phyloP scores from a whole-genome alignment of 495 filamentous ascomycete species.

The Lophiostoma macrostomum region DNA sequence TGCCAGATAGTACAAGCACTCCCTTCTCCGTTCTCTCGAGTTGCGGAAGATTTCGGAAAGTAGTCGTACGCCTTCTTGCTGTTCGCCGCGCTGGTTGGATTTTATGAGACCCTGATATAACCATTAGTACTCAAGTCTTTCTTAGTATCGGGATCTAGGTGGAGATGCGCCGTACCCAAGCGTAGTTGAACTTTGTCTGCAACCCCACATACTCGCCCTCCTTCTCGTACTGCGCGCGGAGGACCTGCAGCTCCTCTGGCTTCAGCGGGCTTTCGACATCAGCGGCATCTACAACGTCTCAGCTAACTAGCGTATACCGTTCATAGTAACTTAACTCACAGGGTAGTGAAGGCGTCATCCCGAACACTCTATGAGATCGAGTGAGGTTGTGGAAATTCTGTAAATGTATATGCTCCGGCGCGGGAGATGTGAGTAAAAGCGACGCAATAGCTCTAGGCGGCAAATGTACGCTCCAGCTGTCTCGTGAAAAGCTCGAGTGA shows the following conservation, averaged over 20 bases:
- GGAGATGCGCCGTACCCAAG: constrained; percentile 66
- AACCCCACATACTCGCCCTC: constrained; percentile 94
- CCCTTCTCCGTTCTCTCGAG: constrained; percentile 83
- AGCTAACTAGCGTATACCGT: constrained; percentile 32
- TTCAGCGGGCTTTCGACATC: constrained; percentile 95
- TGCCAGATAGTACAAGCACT: constrained; percentile 97
- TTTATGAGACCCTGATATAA: constrained; percentile 83
- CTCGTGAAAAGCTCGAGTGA: constrained; percentile 15
- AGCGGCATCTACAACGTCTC: constrained; percentile 68
- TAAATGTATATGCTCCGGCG: not conserved
- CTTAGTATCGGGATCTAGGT: not conserved
- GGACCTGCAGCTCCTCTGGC: constrained; percentile 81
- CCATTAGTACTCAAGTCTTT: not conserved
- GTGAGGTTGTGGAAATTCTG: not conserved
- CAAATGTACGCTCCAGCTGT: constrained; percentile 6
- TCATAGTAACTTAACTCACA: constrained; percentile 26
- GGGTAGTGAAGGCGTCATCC: constrained; percentile 35
- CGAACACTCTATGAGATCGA: no score
- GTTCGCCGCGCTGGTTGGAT: constrained; percentile 74
- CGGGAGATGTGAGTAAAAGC: not conserved
- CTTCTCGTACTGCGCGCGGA: constrained; percentile 90
- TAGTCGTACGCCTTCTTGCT: constrained; percentile 91
- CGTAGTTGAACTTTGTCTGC: constrained; percentile 99
- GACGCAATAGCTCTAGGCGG: constrained; percentile 2
- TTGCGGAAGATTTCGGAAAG: constrained; percentile 96